Evolutionary conservation across 306 rosid genomes (phyloP), one percentile per base, ranked within the genome.

Genomic region (Medicago truncatula): DNA sequence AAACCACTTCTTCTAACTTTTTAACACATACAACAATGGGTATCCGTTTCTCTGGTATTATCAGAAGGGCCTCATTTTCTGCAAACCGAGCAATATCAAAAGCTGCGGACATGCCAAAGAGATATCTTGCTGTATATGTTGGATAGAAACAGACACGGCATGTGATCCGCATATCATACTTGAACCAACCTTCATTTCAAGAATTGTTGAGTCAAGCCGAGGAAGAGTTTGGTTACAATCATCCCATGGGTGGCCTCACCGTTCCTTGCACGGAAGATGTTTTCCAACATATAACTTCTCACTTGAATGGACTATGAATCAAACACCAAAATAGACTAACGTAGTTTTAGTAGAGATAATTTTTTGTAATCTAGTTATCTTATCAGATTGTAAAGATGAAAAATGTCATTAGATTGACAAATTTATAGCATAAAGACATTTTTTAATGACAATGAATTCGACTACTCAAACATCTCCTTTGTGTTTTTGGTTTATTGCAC

Each of bases 191-290:
- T 28, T 70, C 10, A 12, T 49, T 49, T 34, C 74, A 49, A 70
- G 61, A 70, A 10, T 49, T 70, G 25, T 13, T 70, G 25, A 49
- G 43, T 17, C 61, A 49, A 49, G 49, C 31, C 0, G 23, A 34
- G 8, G 54, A 82, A 28, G 80, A 76, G 17, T 70, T 70, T 31
- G 74, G 46, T 9, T 69, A 69, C n/a, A 17, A 70, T 16, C 61
- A 28, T 50, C 91, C 87, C 6, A 83, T 21, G 66, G 87, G 89
- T 2, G 84, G 87, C 4, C 82, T 81, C 75, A 81, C 87, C 11
- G 78, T 81, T 67, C 84, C 87, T 75, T 83, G 80, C 20, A 16
- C 54, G 3, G 76, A 83, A 76, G 39, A 64, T 14, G 46, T 31
- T 1, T 79, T 79, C 25, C 16, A 9, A 53, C 16, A 70, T 0